phyloP scores from a whole-genome alignment of 2,329 filamentous ascomycete genomes.

The Colletotrichum sp. region DNA sequence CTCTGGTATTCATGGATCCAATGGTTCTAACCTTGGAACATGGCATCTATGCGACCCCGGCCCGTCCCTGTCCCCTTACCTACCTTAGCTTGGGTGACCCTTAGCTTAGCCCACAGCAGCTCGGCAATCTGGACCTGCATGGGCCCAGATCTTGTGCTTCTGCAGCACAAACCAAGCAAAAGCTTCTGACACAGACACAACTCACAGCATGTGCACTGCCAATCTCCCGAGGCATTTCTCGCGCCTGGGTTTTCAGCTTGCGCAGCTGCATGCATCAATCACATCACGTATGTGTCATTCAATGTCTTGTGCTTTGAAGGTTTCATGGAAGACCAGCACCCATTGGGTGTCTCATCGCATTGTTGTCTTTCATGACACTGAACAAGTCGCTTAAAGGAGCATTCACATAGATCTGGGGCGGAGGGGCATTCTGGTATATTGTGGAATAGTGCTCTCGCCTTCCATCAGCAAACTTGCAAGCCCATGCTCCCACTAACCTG shows the following conservation, averaged over 20 bases:
- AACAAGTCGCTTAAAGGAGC: neutral
- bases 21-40: neutral
- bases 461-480: neutral
- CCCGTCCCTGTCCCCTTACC: neutral
- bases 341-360: neutral
- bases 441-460: neutral
- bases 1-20: neutral
- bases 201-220: neutral
- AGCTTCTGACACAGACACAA: neutral
- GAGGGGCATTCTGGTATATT: neutral
- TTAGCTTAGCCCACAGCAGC: neutral
- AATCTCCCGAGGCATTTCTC: neutral
- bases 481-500: neutral
- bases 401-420: neutral
- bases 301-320: neutral
- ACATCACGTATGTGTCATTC: neutral
- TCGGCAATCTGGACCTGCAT: constrained; percentile 5
- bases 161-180: neutral
- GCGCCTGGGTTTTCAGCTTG: neutral
- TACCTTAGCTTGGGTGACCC: neutral
- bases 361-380: neutral
- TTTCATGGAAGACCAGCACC: neutral
- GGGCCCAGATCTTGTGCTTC: neutral
- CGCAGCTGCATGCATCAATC: neutral
- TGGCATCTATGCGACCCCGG: neutral